Evolutionary conservation across 768 basidiomycete genomes (phyloP).

Genomic region (Mycena rebaudengoi): DNA sequence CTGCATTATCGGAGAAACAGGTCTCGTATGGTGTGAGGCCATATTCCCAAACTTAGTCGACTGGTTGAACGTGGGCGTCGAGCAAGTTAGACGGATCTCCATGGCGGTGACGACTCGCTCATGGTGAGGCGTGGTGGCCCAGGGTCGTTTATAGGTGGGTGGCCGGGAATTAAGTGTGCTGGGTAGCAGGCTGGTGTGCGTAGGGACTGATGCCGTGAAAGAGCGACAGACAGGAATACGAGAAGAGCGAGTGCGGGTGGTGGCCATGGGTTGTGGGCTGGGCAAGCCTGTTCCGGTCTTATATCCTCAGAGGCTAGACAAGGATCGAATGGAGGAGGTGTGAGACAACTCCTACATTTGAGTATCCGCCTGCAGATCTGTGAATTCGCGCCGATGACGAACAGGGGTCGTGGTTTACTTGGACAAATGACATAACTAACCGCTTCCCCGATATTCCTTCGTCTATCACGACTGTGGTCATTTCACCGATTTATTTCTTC

Average conservation of each 20-base stretch:
- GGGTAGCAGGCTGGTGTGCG: neutral
- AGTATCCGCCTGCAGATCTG: no score
- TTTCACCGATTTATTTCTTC: no score
- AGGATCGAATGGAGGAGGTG: neutral
- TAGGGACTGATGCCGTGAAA: slow-evolving; percentile 1
- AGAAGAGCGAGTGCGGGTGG: neutral
- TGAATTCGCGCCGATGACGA: no score
- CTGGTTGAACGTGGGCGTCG: slow-evolving; percentile 20
- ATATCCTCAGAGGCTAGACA: neutral
- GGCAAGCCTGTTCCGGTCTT: neutral
- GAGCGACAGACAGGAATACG: slow-evolving; percentile 10
- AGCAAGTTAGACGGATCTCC: slow-evolving; percentile 1
- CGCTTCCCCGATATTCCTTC: no score
- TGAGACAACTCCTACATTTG: no score
- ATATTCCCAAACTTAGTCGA: slow-evolving; percentile 13
- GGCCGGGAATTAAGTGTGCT: neutral
- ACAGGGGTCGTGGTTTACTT: no score
- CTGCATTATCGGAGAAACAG: neutral
- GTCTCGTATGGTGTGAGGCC: neutral
- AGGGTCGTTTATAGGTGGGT: neutral
- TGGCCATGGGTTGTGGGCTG: neutral
- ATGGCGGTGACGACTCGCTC: neutral
- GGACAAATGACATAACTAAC: no score
- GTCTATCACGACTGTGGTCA: no score
- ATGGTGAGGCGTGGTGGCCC: neutral